These are phyloP conservation scores for Colletotrichum neosansevieriae DNA, from an alignment of 2,329 filamentous ascomycete genomes.

Conservation along the genomic window DNA sequence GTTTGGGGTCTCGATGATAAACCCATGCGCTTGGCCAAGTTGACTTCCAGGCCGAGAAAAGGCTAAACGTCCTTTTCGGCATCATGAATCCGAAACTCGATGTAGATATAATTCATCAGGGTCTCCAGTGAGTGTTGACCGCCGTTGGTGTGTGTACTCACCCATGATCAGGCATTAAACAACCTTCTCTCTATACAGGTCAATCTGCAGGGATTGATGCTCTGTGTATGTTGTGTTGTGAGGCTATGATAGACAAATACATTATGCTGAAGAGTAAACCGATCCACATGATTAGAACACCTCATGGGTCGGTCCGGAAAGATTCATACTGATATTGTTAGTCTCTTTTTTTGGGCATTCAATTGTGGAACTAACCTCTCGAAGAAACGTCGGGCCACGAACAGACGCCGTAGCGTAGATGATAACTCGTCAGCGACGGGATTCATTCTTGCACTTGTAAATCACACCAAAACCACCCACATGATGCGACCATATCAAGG, in stretches of 20 bases:
- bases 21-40: slow-evolving; percentile 54
- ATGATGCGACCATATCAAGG: slow-evolving; percentile 44
- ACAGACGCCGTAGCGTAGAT: slow-evolving; percentile 44
- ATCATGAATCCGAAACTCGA: slow-evolving; percentile 24
- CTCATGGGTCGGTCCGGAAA: slow-evolving; percentile 46
- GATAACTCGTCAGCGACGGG: too few species aligned
- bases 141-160: slow-evolving; percentile 46
- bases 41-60: slow-evolving; percentile 48
- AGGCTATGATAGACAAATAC: slow-evolving; percentile 45
- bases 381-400: slow-evolving; percentile 46
- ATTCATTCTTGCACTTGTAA: too few species aligned
- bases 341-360: too few species aligned
- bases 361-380: slow-evolving; percentile 23
- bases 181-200: slow-evolving; percentile 43
- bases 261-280: slow-evolving; percentile 50
- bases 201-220: slow-evolving; percentile 37
- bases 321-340: slow-evolving; percentile 42
- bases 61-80: slow-evolving; percentile 43
- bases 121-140: slow-evolving; percentile 40
- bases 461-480: not conserved
- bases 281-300: slow-evolving; percentile 45
- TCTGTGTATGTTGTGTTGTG: slow-evolving; percentile 39
- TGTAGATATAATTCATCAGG: slow-evolving; percentile 33
- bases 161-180: slow-evolving; percentile 48
- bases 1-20: slow-evolving; percentile 58